phyloP scores from a whole-genome alignment of 2,329 filamentous ascomycete species.

The Cladosporium sp. region DNA sequence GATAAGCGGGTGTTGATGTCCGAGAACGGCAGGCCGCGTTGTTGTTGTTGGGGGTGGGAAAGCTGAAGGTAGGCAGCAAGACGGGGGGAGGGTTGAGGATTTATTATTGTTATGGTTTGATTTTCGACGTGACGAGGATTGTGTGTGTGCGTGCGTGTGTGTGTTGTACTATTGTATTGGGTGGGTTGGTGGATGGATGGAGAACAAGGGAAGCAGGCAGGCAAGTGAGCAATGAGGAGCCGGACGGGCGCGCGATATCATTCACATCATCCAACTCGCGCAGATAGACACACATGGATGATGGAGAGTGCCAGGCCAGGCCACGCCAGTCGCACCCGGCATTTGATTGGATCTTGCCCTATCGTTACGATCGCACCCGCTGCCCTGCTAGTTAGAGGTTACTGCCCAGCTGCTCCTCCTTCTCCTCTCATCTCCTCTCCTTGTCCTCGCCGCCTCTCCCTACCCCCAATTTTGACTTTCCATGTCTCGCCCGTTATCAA shows the following conservation, averaged over 20 bases:
- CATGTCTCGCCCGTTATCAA: background rate
- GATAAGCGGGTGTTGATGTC: slow-evolving; percentile 7
- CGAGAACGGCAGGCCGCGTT: slow-evolving; percentile 3
- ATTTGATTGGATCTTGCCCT: background rate
- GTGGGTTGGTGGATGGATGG: too few relatives aligned
- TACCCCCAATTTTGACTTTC: background rate
- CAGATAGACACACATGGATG: too few relatives aligned
- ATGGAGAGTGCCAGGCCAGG: too few relatives aligned
- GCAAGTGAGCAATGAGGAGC: too few relatives aligned
- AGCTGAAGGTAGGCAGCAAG: background rate
- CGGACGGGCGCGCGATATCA: too few relatives aligned
- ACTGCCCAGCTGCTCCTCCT: too few relatives aligned
- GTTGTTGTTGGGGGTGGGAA: background rate
- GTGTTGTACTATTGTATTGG: background rate
- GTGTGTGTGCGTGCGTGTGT: background rate
- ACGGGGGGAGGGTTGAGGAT: background rate
- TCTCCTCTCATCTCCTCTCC: background rate
- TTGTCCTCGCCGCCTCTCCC: background rate
- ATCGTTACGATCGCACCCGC: background rate
- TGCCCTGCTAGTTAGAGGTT: too few relatives aligned
- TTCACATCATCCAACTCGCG: too few relatives aligned
- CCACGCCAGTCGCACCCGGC: too few relatives aligned
- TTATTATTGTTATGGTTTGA: background rate
- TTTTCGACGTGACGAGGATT: background rate
- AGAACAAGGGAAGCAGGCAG: too few relatives aligned